Conservation (phyloP, 108 stramenopile genomes). For the Epithemia pelagica region DNA sequence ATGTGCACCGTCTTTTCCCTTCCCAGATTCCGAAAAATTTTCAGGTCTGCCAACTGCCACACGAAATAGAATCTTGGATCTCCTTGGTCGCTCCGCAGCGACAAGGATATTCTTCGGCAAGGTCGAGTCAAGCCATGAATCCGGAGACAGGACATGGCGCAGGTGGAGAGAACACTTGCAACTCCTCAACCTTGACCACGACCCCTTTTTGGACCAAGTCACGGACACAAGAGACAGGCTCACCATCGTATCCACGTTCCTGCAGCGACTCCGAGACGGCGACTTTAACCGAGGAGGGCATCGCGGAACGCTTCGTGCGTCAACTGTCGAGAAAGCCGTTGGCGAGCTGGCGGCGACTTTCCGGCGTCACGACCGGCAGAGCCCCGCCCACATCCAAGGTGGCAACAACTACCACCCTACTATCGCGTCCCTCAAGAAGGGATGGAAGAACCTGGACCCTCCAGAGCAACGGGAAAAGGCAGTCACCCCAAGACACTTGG, state of each 20-base stretch:
- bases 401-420: background rate
- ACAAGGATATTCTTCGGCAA: background rate
- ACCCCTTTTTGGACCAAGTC: background rate
- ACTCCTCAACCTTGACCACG: background rate
- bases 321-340: background rate
- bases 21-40: background rate
- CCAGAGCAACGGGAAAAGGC: background rate
- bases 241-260: background rate
- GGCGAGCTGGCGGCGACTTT: background rate
- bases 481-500: background rate
- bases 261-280: background rate
- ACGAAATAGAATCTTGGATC: background rate
- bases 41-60: background rate
- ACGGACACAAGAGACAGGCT: background rate
- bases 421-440: background rate
- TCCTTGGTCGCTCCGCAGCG: background rate
- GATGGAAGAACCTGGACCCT: background rate
- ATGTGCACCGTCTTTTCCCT: background rate
- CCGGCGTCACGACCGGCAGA: background rate
- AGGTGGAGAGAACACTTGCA: background rate
- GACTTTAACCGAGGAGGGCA: background rate
- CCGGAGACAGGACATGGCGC: background rate
- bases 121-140: background rate
- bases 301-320: background rate
- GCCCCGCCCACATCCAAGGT: background rate